Evolutionary conservation across 2,329 filamentous ascomycete species (phyloP), one percentile per base, ranked within the genome.

Genomic region (Cladosporium sp.): DNA sequence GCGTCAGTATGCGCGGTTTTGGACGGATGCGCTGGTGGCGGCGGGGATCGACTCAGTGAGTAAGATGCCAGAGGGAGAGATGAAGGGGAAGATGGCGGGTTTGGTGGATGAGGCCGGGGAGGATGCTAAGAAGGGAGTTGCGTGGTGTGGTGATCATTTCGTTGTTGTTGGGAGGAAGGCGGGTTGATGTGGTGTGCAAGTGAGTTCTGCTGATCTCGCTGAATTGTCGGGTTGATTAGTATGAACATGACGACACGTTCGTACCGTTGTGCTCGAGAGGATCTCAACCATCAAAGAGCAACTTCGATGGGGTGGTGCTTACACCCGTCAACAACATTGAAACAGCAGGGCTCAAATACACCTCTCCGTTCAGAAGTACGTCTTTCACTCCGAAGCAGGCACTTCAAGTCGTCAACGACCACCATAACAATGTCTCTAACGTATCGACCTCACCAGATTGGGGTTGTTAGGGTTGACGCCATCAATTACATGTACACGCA

Each of bases 81-180:
- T 63, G 35, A 63, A 52, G 37, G 50, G 31, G 7, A 33, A 35
- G 23, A n/a, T 44, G n/a, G 61, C 61, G 1, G 21, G 31, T 11
- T 29, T 55, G 14, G 49, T 46, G 16, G 50, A 63, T 18, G 61
- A 63, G 16, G 61, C 61, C 10, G 50, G 35, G 5, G 50, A 56
- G 26, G 61, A 63, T 56, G 61, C 61, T 26, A 63, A n/a, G 50
- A 63, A 56, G 35, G 61, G 61, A 6, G 26, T 63, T 26, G 61
- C 61, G 18, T 63, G 61, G 61, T 53, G 49, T 44, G 61, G 61
- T 2, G 61, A 53, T 21, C 61, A 63, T 31, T 55, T 56, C 18
- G 61, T 63, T 31, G 33, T 56, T 46, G 61, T 63, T 33, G 61
- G 61, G 50, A 33, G 23, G 50, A 63, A 63, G 50, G 23, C 52